Evolutionary conservation across 1,284 basidiomycete species (phyloP), one percentile per base, ranked within the genome.

Genomic region (Sparassis latifolia): DNA sequence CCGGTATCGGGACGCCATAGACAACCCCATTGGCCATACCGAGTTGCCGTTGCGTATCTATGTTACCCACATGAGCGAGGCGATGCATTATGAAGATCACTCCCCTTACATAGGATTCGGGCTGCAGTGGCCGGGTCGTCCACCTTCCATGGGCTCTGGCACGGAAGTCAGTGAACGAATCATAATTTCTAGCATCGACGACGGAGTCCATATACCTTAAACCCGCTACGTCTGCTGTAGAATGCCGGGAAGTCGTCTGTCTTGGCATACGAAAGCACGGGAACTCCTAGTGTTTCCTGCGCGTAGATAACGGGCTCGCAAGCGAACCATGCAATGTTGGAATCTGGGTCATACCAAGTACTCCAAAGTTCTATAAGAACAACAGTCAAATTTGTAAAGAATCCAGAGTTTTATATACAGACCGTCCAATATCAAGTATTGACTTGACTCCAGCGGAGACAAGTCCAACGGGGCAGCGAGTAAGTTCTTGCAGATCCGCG

Each of bases 371-470:
- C 86, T 88, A 47, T 32, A 20, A 20, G 20, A 20, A 30, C 29
- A 48, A 12, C 27, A 31, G 42, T 28, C 10, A 53, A 45, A 35
- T 49, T 27, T 33, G 28, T n/a, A 49, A 38, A 52, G 29, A 42
- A 42, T 37, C 12, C 35, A 12, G 35, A 37, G 12, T 37, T 37
- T 20, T 20, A 5, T 64, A 43, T 54, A 44, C 57, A 28, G 20
- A 82, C 86, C 79, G 76, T 49, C 90, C 89, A 55, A 99, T 95
- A 67, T 98, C 96, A 47, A 99, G 71, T 57, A 99, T 98, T 0
- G 90, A 94, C 66, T 99, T 99, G 35, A 92, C 86, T 2, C 97
- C 97, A 2, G 94, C 90, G 40, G 95, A 97, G 28, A 99, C 86
- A 38, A 99, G 79, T 5, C 89, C 90, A 51, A 97, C 89, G 28